Conservation (phyloP, 2,329 filamentous ascomycete genomes). For the Penicillium sp. region DNA sequence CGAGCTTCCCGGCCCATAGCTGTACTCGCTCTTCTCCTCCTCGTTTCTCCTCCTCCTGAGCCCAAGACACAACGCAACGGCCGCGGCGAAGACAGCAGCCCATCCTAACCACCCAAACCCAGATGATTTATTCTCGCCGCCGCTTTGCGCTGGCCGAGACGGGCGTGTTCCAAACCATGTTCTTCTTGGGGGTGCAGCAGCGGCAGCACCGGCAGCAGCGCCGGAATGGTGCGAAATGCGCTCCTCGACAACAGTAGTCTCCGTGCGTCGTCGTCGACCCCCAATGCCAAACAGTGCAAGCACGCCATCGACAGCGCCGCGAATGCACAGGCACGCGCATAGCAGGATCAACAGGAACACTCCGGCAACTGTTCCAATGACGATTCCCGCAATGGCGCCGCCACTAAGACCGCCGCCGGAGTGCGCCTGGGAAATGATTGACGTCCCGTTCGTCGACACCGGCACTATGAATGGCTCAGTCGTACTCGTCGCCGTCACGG, state of each 20-base stretch:
- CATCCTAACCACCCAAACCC: constrained; percentile 37
- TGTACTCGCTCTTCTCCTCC: constrained; percentile 37
- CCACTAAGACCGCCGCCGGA: constrained; percentile 41
- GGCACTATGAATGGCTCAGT: constrained; percentile 45
- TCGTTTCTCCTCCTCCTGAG: constrained; percentile 38
- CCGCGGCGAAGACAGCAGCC: constrained; percentile 41
- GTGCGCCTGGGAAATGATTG: constrained; percentile 29
- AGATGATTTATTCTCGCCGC: constrained; percentile 36
- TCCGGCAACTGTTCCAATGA: constrained; percentile 46
- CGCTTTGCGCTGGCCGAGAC: constrained; percentile 27
- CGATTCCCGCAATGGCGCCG: constrained; percentile 50
- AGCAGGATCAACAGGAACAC: constrained; percentile 43
- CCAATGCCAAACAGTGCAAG: constrained; percentile 40
- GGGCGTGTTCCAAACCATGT: constrained; percentile 43
- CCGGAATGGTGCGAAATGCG: constrained; percentile 32
- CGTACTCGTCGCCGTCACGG: constrained; percentile 43
- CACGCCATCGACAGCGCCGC: constrained; percentile 36
- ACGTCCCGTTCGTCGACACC: constrained; percentile 39
- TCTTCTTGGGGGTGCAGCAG: constrained; percentile 21
- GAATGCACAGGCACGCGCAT: constrained; percentile 42
- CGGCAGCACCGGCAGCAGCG: constrained; percentile 5
- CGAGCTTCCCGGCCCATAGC: constrained; percentile 28
- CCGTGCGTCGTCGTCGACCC: constrained; percentile 31
- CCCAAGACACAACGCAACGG: constrained; percentile 43
- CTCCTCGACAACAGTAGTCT: constrained; percentile 40